Conservation (phyloP, 1,284 basidiomycete genomes). For the Leccinum fallax region DNA sequence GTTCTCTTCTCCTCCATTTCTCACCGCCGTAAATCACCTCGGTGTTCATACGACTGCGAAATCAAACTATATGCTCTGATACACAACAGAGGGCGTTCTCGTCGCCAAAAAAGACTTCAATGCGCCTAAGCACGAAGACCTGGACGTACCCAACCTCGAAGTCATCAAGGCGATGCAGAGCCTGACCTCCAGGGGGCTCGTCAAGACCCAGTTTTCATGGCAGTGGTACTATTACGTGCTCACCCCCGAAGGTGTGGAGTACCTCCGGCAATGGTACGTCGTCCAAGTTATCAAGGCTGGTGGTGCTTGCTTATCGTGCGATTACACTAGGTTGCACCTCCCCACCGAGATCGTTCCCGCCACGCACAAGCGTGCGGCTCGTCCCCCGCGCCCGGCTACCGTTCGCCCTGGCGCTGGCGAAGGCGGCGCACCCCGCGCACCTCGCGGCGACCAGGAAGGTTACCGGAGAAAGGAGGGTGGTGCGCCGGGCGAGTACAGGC, state of each 20-base stretch:
- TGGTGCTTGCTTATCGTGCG: constrained; percentile 1
- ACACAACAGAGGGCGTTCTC: constrained; percentile 85
- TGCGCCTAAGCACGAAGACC: constrained; percentile 95
- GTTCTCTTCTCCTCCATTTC: neutral
- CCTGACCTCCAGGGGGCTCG: constrained; percentile 92
- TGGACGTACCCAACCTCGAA: constrained; percentile 96
- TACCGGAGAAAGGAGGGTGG: constrained; percentile 88
- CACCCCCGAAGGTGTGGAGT: constrained; percentile 94
- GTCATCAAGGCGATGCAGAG: constrained; percentile 99
- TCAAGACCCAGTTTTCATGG: constrained; percentile 99
- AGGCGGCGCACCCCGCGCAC: constrained; percentile 83
- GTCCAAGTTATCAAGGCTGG: neutral
- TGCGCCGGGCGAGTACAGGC: constrained; percentile 80
- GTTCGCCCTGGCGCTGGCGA: constrained; percentile 67
- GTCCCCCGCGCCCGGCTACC: constrained; percentile 70
- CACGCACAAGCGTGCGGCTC: constrained; percentile 93
- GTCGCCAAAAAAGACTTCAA: constrained; percentile 99
- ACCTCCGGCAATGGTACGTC: constrained; percentile 87
- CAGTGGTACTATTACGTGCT: constrained; percentile 95
- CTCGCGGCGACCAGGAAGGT: constrained; percentile 87
- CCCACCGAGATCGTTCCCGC: constrained; percentile 92
- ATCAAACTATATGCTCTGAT: neutral
- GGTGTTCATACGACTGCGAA: neutral
- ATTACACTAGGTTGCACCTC: constrained; percentile 77
- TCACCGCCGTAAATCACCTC: neutral